Evolutionary conservation across 257 asterid genomes (phyloP).

Genomic region (Dorcoceras hygrometricum): DNA sequence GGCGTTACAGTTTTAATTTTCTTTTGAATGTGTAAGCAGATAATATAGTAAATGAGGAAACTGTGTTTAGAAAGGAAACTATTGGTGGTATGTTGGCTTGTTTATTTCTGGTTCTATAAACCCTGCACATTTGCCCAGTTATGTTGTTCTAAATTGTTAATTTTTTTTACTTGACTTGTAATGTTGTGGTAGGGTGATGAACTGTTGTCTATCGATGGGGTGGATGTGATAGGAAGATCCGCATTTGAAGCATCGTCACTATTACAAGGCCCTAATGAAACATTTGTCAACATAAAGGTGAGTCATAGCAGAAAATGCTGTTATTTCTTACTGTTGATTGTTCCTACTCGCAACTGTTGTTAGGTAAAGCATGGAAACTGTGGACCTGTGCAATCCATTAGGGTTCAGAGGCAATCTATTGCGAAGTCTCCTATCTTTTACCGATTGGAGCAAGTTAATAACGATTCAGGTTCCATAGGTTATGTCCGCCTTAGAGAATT

Average conservation of each 20-base stretch:
- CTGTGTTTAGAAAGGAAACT: not conserved
- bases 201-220: conserved; percentile 71
- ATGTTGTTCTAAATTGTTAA: conserved; percentile 13
- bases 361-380: conserved; percentile 95
- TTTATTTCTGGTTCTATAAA: conserved; percentile 11
- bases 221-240: conserved; percentile 82
- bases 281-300: conserved; percentile 76
- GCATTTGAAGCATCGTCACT: conserved; percentile 90
- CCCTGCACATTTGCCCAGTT: conserved; percentile 11
- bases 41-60: not conserved
- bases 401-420: conserved; percentile 81
- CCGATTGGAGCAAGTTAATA: conserved; percentile 69
- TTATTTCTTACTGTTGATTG: conserved; percentile 26
- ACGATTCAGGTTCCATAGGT: conserved; percentile 63
- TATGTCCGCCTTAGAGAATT: conserved; percentile 96
- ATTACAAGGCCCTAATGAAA: conserved; percentile 88
- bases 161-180: conserved; percentile 16
- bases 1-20: not conserved
- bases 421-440: conserved; percentile 93
- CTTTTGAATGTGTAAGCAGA: not conserved
- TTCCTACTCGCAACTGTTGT: conserved; percentile 25
- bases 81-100: not conserved
- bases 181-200: conserved; percentile 74
- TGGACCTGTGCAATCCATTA: conserved; percentile 77
- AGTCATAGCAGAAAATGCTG: conserved; percentile 27